phyloP scores from a whole-genome alignment of 148 eudicot genomes.

The Chenopodium album region DNA sequence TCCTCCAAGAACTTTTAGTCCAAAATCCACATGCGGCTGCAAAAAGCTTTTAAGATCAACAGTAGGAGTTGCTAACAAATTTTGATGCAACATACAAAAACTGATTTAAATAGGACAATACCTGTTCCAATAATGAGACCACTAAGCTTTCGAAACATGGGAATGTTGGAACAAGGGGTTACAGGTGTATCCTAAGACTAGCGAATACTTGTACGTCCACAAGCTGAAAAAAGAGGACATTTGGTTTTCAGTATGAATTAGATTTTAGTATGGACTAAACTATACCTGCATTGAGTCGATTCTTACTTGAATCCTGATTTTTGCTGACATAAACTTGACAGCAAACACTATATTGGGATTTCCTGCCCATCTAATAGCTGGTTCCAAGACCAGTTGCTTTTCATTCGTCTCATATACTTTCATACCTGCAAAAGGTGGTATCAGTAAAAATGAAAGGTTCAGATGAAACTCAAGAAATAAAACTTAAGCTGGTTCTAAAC shows the following conservation, averaged over 20 bases:
- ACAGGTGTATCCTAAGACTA: conserved; percentile 68
- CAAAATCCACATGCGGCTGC: conserved; percentile 91
- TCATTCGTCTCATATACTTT: conserved; percentile 78
- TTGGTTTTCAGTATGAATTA: conserved; percentile 22
- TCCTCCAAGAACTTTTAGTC: conserved; percentile 75
- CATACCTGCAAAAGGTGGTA: conserved; percentile 46
- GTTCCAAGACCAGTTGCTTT: conserved; percentile 81
- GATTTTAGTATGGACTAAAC: conserved; percentile 2
- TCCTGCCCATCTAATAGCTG: conserved; percentile 88
- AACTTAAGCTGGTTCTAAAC: not conserved
- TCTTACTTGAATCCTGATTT: conserved; percentile 67
- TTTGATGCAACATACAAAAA: not conserved
- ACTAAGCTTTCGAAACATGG: conserved; percentile 75
- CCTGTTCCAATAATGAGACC: conserved; percentile 80
- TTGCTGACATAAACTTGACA: conserved; percentile 47
- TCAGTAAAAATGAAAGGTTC: not conserved
- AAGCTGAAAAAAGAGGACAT: conserved; percentile 47
- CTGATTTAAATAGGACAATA: conserved; percentile 5
- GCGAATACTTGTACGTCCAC: conserved; percentile 79
- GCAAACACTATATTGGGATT: conserved; percentile 69
- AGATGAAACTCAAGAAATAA: conserved; percentile 4
- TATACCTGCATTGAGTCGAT: not conserved
- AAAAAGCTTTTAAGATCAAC: conserved; percentile 15
- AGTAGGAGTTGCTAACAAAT: not conserved
- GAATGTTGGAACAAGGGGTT: conserved; percentile 77